Conservation (phyloP, 176 grass and related monocot species). For the Aegilops bicornis region DNA sequence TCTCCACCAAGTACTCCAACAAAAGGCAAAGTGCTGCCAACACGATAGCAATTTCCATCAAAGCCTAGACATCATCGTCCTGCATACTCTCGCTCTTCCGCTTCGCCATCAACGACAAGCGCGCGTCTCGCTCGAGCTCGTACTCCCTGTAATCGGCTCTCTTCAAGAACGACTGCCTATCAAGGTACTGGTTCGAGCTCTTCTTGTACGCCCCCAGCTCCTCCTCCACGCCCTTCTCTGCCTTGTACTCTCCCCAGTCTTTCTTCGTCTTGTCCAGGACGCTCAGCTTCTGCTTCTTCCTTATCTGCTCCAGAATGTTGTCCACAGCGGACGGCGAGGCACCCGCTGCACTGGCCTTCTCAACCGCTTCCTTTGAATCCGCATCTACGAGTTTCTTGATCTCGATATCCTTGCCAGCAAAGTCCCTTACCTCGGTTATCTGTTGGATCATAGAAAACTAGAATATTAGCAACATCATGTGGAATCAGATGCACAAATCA, state of each 20-base stretch:
- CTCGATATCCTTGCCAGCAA: conserved; percentile 89
- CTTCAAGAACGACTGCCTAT: conserved; percentile 90
- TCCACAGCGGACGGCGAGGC: conserved; percentile 51
- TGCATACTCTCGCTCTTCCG: conserved; percentile 46
- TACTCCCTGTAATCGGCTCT: conserved; percentile 86
- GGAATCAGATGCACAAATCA: background rate
- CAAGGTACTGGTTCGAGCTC: conserved; percentile 94
- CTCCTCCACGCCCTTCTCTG: conserved; percentile 84
- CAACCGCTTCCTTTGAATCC: conserved; percentile 86
- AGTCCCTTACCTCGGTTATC: conserved; percentile 92
- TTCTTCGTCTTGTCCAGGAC: conserved; percentile 99
- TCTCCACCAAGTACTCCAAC: conserved; percentile 25
- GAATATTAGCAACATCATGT: conserved; percentile 6
- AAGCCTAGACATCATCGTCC: conserved; percentile 59
- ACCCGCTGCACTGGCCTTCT: conserved; percentile 67
- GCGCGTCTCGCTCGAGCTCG: conserved; percentile 85
- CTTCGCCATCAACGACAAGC: conserved; percentile 72
- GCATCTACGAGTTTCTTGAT: conserved; percentile 89
- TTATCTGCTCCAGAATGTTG: conserved; percentile 85
- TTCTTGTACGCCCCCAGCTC: conserved; percentile 94
- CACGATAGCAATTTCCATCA: background rate
- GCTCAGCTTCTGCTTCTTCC: conserved; percentile 93
- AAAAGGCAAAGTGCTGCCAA: background rate
- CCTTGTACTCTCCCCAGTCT: conserved; percentile 98
- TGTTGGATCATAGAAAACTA: conserved; percentile 24